Conservation (phyloP, 2,329 filamentous ascomycete genomes). For the Ophiocordyceps camponoti-floridani region DNA sequence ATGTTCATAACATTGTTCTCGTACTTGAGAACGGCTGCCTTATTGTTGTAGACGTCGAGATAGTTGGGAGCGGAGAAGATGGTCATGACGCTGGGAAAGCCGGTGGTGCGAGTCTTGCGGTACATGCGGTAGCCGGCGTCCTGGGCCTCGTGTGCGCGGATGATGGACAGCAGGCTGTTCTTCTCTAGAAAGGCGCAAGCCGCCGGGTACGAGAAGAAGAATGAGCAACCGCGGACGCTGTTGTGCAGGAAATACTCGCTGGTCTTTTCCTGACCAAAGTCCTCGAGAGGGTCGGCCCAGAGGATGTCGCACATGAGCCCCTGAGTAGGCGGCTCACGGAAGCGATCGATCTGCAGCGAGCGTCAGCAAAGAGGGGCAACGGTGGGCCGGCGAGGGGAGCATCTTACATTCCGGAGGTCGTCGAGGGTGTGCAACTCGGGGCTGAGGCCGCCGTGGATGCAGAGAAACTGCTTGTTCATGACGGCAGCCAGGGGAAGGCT, state of each 20-base stretch:
- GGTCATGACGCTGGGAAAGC: constrained; percentile 98
- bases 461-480: constrained; percentile 99
- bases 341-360: constrained; percentile 65
- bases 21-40: constrained; percentile 95
- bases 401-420: constrained; percentile 66
- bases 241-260: constrained; percentile 97
- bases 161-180: constrained; percentile 94
- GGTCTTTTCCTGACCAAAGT: constrained; percentile 97
- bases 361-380: not conserved
- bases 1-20: constrained; percentile 99
- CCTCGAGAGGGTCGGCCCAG: constrained; percentile 94
- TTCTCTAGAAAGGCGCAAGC: constrained; percentile 96
- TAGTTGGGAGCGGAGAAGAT: constrained; percentile 99
- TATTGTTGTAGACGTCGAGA: constrained; percentile 99
- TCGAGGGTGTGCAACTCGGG: constrained; percentile 92
- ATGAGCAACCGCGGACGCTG: constrained; percentile 93
- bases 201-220: constrained; percentile 97
- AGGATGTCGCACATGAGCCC: constrained; percentile 98
- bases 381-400: too few species aligned
- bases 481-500: constrained; percentile 80
- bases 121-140: constrained; percentile 99
- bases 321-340: constrained; percentile 91
- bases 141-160: constrained; percentile 94
- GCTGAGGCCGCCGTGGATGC: constrained; percentile 91
- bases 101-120: constrained; percentile 91